Percentiles rank a stretch among this genome's conserved stretches.
These are phyloP conservation scores for Platanus orientalis DNA, from an alignment of 164 flowering plant species.

Conservation along the genomic window DNA sequence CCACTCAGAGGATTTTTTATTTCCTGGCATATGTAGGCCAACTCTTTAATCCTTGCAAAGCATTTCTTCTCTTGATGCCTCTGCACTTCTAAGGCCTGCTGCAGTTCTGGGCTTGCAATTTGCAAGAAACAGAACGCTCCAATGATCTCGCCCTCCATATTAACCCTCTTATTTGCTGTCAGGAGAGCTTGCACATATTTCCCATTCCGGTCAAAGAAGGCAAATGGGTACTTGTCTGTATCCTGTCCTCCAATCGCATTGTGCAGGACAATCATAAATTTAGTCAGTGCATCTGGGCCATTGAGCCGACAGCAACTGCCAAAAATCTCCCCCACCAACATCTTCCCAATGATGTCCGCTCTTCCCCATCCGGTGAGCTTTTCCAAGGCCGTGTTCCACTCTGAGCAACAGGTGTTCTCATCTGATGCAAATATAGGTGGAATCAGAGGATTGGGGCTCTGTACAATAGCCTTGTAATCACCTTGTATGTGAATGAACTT, in stretches of 20 bases:
- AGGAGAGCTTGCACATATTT: constrained; percentile 79
- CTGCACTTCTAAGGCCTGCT: constrained; percentile 70
- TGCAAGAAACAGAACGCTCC: constrained; percentile 98
- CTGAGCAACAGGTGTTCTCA: constrained; percentile 87
- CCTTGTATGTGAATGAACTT: constrained; percentile 90
- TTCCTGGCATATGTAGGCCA: constrained; percentile 91
- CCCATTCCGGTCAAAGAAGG: constrained; percentile 70
- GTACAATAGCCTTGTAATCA: constrained; percentile 92
- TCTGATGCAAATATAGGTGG: constrained; percentile 98
- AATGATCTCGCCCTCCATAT: constrained; percentile 65
- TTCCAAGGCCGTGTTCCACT: constrained; percentile 98
- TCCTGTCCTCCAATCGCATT: constrained; percentile 86
- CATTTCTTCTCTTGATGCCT: constrained; percentile 69
- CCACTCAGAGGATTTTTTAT: constrained; percentile 85
- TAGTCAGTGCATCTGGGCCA: constrained; percentile 85
- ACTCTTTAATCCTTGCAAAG: constrained; percentile 72
- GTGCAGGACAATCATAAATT: constrained; percentile 87
- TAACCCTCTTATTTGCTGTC: constrained; percentile 89
- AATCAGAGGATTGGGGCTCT: constrained; percentile 87
- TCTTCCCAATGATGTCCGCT: constrained; percentile 68
- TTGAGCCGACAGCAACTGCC: constrained; percentile 86
- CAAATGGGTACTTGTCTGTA: constrained; percentile 66
- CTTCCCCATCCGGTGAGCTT: constrained; percentile 86
- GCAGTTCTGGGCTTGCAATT: constrained; percentile 86
- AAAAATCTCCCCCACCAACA: constrained; percentile 89